Percentiles rank a stretch among this genome's conserved stretches.
phyloP scores from a whole-genome alignment of 768 basidiomycete species.

The Gyrodon lividus region DNA sequence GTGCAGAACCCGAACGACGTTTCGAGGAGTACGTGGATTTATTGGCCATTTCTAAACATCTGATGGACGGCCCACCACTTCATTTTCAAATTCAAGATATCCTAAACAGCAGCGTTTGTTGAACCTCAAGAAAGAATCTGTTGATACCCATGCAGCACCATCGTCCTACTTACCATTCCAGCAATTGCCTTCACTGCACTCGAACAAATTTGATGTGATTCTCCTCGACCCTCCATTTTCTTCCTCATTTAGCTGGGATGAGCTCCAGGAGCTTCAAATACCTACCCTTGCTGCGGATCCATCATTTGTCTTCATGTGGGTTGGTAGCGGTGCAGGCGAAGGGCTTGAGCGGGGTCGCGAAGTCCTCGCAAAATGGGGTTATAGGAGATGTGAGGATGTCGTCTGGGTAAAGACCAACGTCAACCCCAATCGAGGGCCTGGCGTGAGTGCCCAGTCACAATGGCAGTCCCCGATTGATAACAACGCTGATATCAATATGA shows the following conservation, averaged over 20 bases:
- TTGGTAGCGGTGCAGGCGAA: slow-evolving; percentile 85
- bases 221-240: slow-evolving; percentile 90
- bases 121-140: slow-evolving; percentile 76
- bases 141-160: slow-evolving; percentile 65
- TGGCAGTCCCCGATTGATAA: neutral
- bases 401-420: slow-evolving; percentile 96
- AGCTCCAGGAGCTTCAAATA: slow-evolving; percentile 79
- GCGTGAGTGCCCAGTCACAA: slow-evolving; percentile 44
- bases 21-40: slow-evolving; percentile 87
- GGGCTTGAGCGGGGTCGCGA: slow-evolving; percentile 92
- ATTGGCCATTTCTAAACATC: neutral
- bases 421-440: slow-evolving; percentile 67
- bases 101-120: slow-evolving; percentile 90
- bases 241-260: slow-evolving; percentile 82
- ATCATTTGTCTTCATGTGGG: slow-evolving; percentile 94
- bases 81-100: slow-evolving; percentile 57
- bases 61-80: neutral
- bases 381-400: slow-evolving; percentile 94
- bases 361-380: slow-evolving; percentile 91
- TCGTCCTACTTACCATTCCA: slow-evolving; percentile 71
- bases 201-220: slow-evolving; percentile 85
- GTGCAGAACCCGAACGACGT: slow-evolving; percentile 81
- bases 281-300: slow-evolving; percentile 85
- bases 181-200: slow-evolving; percentile 53
- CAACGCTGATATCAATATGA: slow-evolving; percentile 4